Conservation (phyloP, 345 rosid genomes). For the Gossypium longicalyx region DNA sequence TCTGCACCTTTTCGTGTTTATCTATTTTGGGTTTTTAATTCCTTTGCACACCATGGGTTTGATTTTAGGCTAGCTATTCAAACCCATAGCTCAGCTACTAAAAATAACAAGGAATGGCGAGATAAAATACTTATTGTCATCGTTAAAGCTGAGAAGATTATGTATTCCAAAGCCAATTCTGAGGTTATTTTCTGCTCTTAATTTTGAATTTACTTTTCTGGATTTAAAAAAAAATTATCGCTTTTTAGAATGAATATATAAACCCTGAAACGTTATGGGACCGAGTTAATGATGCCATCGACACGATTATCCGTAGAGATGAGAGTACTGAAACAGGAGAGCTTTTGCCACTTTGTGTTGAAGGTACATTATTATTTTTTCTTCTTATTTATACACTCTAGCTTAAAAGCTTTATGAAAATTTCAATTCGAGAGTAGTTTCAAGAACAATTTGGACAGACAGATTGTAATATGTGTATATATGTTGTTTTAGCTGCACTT, state of each 20-base stretch:
- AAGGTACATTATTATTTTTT: conserved; percentile 47
- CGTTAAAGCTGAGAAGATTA: conserved; percentile 81
- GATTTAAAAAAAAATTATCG: no score
- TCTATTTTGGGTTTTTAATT: conserved; percentile 16
- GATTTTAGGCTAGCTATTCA: conserved; percentile 60
- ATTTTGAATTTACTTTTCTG: conserved; percentile 7
- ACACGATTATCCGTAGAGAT: conserved; percentile 86
- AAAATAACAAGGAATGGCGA: conserved; percentile 85
- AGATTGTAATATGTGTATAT: background rate
- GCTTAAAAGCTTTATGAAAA: background rate
- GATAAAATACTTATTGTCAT: conserved; percentile 85
- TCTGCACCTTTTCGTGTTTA: background rate
- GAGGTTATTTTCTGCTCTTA: conserved; percentile 48
- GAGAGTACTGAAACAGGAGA: conserved; percentile 75
- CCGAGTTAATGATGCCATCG: conserved; percentile 82
- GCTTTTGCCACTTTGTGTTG: conserved; percentile 94
- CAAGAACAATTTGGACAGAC: background rate
- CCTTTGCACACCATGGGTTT: conserved; percentile 25
- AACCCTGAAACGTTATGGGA: conserved; percentile 77
- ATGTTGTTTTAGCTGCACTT: conserved; percentile 63
- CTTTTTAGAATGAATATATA: conserved; percentile 64
- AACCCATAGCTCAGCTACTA: conserved; percentile 54
- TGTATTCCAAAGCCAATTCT: conserved; percentile 95
- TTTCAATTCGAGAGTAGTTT: conserved; percentile 2
- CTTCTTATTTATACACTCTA: conserved; percentile 10